A percentile compares a stretch with the other conserved stretches of the same genome.
phyloP scores from a whole-genome alignment of 1,284 basidiomycete genomes.

The Vanrija sp. region DNA sequence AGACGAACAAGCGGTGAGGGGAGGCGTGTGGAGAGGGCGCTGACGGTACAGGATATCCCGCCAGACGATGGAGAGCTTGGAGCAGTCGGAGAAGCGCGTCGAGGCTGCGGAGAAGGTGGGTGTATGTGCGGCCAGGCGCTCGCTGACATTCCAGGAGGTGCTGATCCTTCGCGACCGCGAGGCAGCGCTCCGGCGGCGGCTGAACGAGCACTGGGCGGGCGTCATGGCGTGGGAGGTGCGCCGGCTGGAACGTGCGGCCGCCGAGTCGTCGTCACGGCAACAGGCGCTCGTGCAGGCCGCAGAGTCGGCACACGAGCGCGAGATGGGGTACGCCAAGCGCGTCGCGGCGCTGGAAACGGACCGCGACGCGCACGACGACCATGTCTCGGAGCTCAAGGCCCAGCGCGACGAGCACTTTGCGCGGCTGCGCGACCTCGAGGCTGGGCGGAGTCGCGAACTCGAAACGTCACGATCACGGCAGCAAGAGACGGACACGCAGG shows the following conservation, averaged over 20 bases:
- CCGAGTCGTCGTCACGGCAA: slow-evolving; percentile 12
- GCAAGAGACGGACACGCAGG: slow-evolving; percentile 1
- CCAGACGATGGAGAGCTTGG: slow-evolving; percentile 48
- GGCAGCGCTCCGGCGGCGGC: slow-evolving; percentile 32
- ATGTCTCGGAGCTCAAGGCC: neutral
- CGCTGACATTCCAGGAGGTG: slow-evolving; percentile 38
- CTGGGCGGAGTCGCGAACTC: neutral
- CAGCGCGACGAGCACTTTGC: slow-evolving; percentile 2
- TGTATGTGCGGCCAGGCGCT: neutral
- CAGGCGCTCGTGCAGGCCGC: slow-evolving; percentile 15
- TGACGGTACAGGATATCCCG: slow-evolving; percentile 35
- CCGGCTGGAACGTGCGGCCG: slow-evolving; percentile 32
- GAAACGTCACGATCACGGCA: too few species aligned
- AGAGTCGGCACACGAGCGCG: slow-evolving; percentile 17
- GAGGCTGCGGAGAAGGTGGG: slow-evolving; percentile 48
- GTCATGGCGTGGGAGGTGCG: slow-evolving; percentile 50
- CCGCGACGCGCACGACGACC: neutral
- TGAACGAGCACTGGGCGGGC: slow-evolving; percentile 50
- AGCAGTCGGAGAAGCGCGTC: slow-evolving; percentile 46
- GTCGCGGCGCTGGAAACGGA: slow-evolving; percentile 4
- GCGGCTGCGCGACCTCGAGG: slow-evolving; percentile 3
- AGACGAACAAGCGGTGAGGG: slow-evolving; percentile 33
- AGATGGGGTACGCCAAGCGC: slow-evolving; percentile 21
- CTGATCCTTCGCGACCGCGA: slow-evolving; percentile 45
- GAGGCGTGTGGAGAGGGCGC: too few species aligned